Conservation (phyloP, 768 basidiomycete species). For the Amanita polypyramis region DNA sequence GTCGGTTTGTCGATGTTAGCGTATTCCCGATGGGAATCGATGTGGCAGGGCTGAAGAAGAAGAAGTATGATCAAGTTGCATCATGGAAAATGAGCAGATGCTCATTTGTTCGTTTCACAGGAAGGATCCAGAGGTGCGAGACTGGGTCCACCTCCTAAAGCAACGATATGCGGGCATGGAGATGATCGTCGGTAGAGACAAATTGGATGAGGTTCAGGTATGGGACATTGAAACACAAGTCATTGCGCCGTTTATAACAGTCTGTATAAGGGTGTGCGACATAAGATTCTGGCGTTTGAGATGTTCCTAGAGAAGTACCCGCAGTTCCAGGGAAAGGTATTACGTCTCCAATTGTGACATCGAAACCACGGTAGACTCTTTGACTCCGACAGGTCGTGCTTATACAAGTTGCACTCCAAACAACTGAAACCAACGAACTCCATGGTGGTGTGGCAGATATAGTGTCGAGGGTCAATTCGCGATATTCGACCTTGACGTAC, state of each 20-base stretch:
- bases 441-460: slow-evolving; percentile 67
- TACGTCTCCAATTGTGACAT: background rate
- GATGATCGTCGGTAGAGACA: slow-evolving; percentile 80
- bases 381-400: slow-evolving; percentile 65
- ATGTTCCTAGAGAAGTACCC: slow-evolving; percentile 68
- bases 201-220: slow-evolving; percentile 77
- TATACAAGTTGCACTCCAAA: slow-evolving; percentile 82
- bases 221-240: background rate
- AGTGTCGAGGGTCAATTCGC: slow-evolving; percentile 73
- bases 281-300: slow-evolving; percentile 81
- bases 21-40: slow-evolving; percentile 92
- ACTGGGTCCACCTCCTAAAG: slow-evolving; percentile 72
- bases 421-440: slow-evolving; percentile 64
- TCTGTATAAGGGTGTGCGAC: slow-evolving; percentile 49
- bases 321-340: slow-evolving; percentile 68
- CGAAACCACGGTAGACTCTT: background rate
- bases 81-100: background rate
- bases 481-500: slow-evolving; percentile 78
- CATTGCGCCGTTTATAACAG: background rate
- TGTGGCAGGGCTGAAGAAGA: slow-evolving; percentile 52
- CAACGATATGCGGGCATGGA: slow-evolving; percentile 83
- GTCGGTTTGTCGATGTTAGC: slow-evolving; percentile 73
- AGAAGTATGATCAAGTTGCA: slow-evolving; percentile 33
- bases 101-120: slow-evolving; percentile 20
- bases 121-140: slow-evolving; percentile 64